These are phyloP conservation scores for Phialophora verrucosa DNA, from an alignment of 2,329 filamentous ascomycete genomes.

Conservation along the genomic window DNA sequence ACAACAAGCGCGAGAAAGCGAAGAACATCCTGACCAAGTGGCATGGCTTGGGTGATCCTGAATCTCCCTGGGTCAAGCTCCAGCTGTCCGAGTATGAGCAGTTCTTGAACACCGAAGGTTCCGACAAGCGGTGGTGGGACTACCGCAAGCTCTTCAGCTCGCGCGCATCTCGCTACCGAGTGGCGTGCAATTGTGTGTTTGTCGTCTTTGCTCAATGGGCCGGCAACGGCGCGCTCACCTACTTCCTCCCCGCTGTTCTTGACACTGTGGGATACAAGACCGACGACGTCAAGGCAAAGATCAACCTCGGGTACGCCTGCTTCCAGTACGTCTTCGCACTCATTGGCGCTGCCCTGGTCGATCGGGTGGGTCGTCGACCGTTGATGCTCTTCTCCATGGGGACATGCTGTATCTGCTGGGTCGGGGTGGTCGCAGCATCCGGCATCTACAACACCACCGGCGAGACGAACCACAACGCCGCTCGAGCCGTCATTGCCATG, in stretches of 20 bases:
- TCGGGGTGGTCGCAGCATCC: constrained; percentile 45
- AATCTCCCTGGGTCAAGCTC: constrained; percentile 43
- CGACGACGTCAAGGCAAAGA: constrained; percentile 58
- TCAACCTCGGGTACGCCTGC: constrained; percentile 61
- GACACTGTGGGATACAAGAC: constrained; percentile 57
- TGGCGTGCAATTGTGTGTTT: constrained; percentile 48
- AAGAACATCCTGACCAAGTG: constrained; percentile 63
- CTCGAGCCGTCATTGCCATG: constrained; percentile 54
- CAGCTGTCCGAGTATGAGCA: constrained; percentile 45
- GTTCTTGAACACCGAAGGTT: constrained; percentile 42
- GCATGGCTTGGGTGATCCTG: constrained; percentile 58
- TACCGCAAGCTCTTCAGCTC: constrained; percentile 59
- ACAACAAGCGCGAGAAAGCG: constrained; percentile 63
- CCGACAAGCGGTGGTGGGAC: constrained; percentile 55
- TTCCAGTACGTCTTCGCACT: constrained; percentile 63
- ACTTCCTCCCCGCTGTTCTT: constrained; percentile 61
- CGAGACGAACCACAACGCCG: constrained; percentile 17
- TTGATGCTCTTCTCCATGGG: constrained; percentile 59
- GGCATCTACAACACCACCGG: constrained; percentile 27
- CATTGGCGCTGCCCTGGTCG: constrained; percentile 61
- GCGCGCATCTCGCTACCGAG: constrained; percentile 54
- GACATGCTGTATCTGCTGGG: constrained; percentile 57
- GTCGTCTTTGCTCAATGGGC: constrained; percentile 32
- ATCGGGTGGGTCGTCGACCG: constrained; percentile 62
- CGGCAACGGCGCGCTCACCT: constrained; percentile 52